Conservation (phyloP, 495 filamentous ascomycete genomes). For the Cetradonia linearis region DNA sequence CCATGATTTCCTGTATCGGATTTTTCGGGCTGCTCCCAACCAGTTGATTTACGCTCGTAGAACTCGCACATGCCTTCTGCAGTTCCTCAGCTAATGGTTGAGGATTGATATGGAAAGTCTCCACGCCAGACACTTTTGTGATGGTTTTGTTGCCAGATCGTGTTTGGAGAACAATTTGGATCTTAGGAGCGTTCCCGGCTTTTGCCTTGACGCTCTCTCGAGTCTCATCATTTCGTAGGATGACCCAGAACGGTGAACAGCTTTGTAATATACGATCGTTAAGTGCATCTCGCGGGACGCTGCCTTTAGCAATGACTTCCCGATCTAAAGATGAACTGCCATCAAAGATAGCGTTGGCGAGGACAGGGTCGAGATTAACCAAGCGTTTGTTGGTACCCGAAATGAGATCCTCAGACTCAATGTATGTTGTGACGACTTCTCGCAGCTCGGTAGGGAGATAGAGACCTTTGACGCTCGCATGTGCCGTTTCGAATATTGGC, state of each 20-base stretch:
- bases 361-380: slow-evolving; percentile 51
- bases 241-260: slow-evolving; percentile 44
- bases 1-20: slow-evolving; percentile 58
- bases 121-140: slow-evolving; percentile 53
- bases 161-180: slow-evolving; percentile 50
- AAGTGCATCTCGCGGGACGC: slow-evolving; percentile 52
- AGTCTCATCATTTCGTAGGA: slow-evolving; percentile 46
- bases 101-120: slow-evolving; percentile 53
- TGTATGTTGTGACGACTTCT: slow-evolving; percentile 41
- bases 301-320: slow-evolving; percentile 47
- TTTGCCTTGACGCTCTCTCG: slow-evolving; percentile 49
- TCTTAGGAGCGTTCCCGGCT: slow-evolving; percentile 50
- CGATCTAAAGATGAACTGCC: slow-evolving; percentile 40
- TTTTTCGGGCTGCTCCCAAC: slow-evolving; percentile 49
- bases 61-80: slow-evolving; percentile 60
- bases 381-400: slow-evolving; percentile 52
- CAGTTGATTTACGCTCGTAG: slow-evolving; percentile 54
- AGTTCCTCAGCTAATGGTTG: slow-evolving; percentile 56
- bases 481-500: slow-evolving; percentile 44
- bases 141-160: slow-evolving; percentile 60
- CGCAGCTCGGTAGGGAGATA: slow-evolving; percentile 45
- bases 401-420: slow-evolving; percentile 39
- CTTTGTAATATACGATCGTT: slow-evolving; percentile 48
- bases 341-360: slow-evolving; percentile 52
- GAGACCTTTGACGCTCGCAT: slow-evolving; percentile 26